Conservation (phyloP, 768 basidiomycete genomes). For the Phanerodontia chrysosporium region DNA sequence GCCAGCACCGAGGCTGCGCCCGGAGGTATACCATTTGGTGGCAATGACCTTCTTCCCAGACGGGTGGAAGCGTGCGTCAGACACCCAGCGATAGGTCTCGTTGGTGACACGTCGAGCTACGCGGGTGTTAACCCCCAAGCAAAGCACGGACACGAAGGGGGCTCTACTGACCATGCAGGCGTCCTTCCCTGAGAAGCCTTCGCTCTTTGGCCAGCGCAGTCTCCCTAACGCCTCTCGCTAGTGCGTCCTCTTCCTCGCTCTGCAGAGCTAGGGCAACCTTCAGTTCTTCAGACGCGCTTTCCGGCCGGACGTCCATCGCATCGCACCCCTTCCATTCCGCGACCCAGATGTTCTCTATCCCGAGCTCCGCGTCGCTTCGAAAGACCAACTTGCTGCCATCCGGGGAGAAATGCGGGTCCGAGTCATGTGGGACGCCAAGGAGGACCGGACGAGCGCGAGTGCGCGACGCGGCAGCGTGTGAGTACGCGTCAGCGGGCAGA, state of each 20-base stretch:
- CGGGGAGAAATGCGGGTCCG: constrained; percentile 72
- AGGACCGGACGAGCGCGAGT: constrained; percentile 54
- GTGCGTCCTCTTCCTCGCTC: constrained; percentile 40
- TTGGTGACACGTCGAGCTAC: constrained; percentile 56
- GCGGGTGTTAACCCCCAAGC: background rate
- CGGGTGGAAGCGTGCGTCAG: constrained; percentile 69
- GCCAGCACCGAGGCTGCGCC: constrained; percentile 61
- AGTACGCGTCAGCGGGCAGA: constrained; percentile 43
- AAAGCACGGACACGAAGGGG: background rate
- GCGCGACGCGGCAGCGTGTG: constrained; percentile 22
- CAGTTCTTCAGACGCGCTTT: constrained; percentile 27
- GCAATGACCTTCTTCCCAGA: constrained; percentile 58
- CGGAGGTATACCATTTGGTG: constrained; percentile 75
- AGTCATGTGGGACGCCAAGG: constrained; percentile 62
- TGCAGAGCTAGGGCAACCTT: constrained; percentile 32
- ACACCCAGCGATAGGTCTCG: constrained; percentile 70
- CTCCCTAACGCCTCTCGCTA: constrained; percentile 49
- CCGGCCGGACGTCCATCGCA: constrained; percentile 48
- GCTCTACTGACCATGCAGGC: constrained; percentile 36
- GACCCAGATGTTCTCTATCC: constrained; percentile 74
- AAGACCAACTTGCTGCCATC: constrained; percentile 61
- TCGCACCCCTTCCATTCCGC: constrained; percentile 64
- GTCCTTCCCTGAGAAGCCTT: constrained; percentile 55
- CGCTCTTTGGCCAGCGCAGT: constrained; percentile 41
- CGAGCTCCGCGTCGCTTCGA: constrained; percentile 67